These are phyloP conservation scores for Knoxia roxburghii DNA, from an alignment of 257 asterid species.

Conservation along the genomic window DNA sequence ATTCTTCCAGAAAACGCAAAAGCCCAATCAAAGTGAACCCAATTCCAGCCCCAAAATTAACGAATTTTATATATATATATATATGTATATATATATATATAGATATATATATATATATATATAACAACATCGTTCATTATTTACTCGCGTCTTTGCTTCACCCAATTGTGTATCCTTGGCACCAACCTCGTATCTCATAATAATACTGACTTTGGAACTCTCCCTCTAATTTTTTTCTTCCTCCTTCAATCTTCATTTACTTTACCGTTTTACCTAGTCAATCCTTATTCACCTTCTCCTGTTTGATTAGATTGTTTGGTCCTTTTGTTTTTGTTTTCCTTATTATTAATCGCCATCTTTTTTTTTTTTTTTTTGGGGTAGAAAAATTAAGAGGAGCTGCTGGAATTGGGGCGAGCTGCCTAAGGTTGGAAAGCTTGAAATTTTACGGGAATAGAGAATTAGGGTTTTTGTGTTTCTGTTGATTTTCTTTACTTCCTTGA, in stretches of 20 bases:
- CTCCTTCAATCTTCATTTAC: conserved; percentile 11
- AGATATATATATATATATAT: too few species aligned
- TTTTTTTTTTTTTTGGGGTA: too few species aligned
- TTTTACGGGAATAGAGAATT: neutral
- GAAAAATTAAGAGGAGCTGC: neutral
- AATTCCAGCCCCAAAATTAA: too few species aligned
- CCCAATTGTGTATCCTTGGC: neutral
- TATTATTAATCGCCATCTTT: conserved; percentile 9
- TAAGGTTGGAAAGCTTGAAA: conserved; percentile 13
- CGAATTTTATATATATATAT: too few species aligned
- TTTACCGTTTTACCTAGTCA: conserved; percentile 8
- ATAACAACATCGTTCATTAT: too few species aligned
- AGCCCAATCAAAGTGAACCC: too few species aligned
- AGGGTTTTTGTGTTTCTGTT: conserved; percentile 15
- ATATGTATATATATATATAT: too few species aligned
- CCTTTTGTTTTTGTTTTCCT: neutral
- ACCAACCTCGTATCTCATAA: conserved; percentile 17
- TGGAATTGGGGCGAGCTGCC: neutral
- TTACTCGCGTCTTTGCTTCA: neutral
- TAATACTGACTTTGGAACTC: neutral
- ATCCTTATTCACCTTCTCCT: too few species aligned
- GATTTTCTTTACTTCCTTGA: neutral
- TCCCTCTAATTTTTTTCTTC: neutral
- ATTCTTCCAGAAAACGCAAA: too few species aligned
- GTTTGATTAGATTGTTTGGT: neutral